These are phyloP conservation scores for Solanum etuberosum DNA, from an alignment of 257 asterid genomes.

Conservation along the genomic window DNA sequence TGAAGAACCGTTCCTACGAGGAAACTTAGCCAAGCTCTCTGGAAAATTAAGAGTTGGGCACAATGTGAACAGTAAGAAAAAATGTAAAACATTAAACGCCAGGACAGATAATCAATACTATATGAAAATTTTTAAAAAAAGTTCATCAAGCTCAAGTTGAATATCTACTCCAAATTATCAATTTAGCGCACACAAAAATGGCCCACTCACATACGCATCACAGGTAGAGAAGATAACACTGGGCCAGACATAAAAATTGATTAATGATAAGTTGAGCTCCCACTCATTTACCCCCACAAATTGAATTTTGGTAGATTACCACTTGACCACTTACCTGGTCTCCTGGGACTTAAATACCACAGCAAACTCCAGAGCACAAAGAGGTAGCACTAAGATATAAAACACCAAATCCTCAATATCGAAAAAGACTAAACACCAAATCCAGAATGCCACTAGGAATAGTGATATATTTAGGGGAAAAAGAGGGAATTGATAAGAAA, in stretches of 20 bases:
- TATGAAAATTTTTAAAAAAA: background rate
- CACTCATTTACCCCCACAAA: background rate
- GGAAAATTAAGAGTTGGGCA: slow-evolving; percentile 4
- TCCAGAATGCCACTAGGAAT: background rate
- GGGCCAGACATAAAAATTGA: background rate
- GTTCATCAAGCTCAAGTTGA: background rate
- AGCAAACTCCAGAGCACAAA: background rate
- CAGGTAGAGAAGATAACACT: background rate
- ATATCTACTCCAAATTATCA: background rate
- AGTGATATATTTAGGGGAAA: background rate
- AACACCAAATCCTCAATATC: background rate
- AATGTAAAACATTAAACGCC: background rate
- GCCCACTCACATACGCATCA: background rate
- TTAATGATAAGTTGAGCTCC: background rate
- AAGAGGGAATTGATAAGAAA: background rate
- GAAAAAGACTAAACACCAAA: background rate
- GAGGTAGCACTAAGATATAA: background rate
- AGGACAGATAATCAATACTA: background rate
- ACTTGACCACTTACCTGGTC: background rate
- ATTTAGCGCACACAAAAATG: background rate
- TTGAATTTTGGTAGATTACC: background rate
- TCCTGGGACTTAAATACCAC: background rate
- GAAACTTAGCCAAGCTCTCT: slow-evolving; percentile 93
- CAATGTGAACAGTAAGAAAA: background rate
- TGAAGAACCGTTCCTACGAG: slow-evolving; percentile 57